Evolutionary conservation across 495 filamentous ascomycete species (phyloP).

Genomic region (Penicillium paradoxum): DNA sequence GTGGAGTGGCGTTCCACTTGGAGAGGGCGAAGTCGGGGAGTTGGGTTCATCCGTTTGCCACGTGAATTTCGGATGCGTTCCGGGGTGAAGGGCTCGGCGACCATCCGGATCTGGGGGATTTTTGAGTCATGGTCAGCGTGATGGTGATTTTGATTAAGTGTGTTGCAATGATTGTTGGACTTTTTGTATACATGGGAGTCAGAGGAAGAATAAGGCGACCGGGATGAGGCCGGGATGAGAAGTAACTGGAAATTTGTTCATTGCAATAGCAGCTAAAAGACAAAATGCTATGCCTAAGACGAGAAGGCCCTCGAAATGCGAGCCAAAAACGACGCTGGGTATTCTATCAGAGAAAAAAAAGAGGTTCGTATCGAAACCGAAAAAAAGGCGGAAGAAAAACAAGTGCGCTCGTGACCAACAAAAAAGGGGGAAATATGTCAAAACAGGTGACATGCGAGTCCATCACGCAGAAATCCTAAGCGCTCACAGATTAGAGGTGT

Average conservation of each 20-base stretch:
- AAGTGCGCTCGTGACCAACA: slow-evolving; percentile 32
- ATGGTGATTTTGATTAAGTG: no score
- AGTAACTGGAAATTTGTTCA: slow-evolving; percentile 1
- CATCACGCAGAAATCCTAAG: slow-evolving; percentile 22
- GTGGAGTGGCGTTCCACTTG: neutral
- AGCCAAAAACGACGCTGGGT: slow-evolving; percentile 12
- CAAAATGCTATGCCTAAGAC: slow-evolving; percentile 3
- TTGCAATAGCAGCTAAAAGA: slow-evolving; percentile 1
- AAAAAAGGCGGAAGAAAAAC: slow-evolving; percentile 12
- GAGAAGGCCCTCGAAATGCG: slow-evolving; percentile 9
- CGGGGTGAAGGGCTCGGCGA: no score
- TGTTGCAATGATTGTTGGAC: neutral
- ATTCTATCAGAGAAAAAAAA: slow-evolving; percentile 20
- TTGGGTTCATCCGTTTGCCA: slow-evolving; percentile 1
- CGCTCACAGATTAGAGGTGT: slow-evolving; percentile 6
- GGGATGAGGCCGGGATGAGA: neutral
- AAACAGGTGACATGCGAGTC: slow-evolving; percentile 4
- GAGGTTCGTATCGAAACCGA: slow-evolving; percentile 16
- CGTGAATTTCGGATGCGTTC: neutral
- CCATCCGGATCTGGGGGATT: neutral
- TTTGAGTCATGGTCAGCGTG: neutral
- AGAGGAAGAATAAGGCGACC: neutral
- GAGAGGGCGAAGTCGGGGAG: neutral
- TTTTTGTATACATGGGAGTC: no score
- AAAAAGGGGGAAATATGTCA: slow-evolving; percentile 10